A percentile compares a stretch with the other conserved stretches of the same genome.
These are phyloP conservation scores for Colletotrichum godetiae DNA, from an alignment of 2,329 filamentous ascomycete genomes.

Conservation along the genomic window DNA sequence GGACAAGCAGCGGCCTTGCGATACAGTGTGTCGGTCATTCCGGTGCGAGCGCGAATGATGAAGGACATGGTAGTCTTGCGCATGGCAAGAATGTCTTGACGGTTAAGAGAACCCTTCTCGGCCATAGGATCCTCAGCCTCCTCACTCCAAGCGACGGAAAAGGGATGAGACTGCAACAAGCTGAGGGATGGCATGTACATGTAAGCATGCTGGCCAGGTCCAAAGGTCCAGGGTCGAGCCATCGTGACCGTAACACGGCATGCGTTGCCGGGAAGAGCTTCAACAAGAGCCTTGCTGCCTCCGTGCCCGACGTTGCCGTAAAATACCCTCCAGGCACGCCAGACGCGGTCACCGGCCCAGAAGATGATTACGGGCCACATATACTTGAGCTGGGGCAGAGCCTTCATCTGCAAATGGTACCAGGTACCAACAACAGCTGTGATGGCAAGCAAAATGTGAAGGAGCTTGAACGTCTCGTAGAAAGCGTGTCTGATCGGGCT, in stretches of 20 bases:
- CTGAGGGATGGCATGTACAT: slow-evolving; percentile 80
- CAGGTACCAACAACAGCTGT: slow-evolving; percentile 72
- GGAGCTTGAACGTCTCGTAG: slow-evolving; percentile 81
- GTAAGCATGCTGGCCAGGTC: slow-evolving; percentile 82
- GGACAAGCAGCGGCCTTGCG: slow-evolving; percentile 72
- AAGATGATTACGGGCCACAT: slow-evolving; percentile 71
- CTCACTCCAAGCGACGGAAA: slow-evolving; percentile 83
- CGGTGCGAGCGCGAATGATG: slow-evolving; percentile 78
- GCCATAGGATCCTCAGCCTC: slow-evolving; percentile 63
- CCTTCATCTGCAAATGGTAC: slow-evolving; percentile 71
- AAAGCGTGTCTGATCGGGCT: slow-evolving; percentile 81
- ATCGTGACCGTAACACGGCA: slow-evolving; percentile 79
- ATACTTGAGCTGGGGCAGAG: slow-evolving; percentile 67
- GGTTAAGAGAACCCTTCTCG: slow-evolving; percentile 69
- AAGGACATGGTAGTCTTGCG: slow-evolving; percentile 76
- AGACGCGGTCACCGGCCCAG: slow-evolving; percentile 73
- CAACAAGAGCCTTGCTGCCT: slow-evolving; percentile 76
- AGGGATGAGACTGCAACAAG: slow-evolving; percentile 81
- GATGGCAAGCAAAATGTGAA: slow-evolving; percentile 75
- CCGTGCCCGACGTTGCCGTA: slow-evolving; percentile 76
- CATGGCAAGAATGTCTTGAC: slow-evolving; percentile 68
- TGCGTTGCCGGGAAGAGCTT: slow-evolving; percentile 81
- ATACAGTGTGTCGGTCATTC: slow-evolving; percentile 78
- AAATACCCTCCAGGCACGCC: slow-evolving; percentile 69
- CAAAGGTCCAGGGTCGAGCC: slow-evolving; percentile 81